Base-by-base conservation (phyloP, 2,329 filamentous ascomycete species). In the Trichophyton schoenleinii region DNA sequence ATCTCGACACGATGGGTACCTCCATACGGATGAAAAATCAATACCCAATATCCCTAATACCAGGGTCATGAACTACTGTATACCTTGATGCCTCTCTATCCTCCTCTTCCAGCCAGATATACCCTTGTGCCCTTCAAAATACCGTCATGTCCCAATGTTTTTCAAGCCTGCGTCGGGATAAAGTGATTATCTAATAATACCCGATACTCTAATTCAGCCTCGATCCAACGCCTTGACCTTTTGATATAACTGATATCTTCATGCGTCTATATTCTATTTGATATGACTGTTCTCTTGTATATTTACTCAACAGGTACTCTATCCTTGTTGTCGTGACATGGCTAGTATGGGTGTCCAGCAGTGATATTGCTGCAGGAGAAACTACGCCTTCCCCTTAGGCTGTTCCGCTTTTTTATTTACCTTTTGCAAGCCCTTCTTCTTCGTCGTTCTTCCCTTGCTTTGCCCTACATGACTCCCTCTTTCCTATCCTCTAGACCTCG, bases 151-250 rank as follows among this genome's bases (percentile, higher is more conserved):
- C 34, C 9, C 34, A 13, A 22, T 48, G 20, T 11, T 28, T 11
- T 25, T 15, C 25, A 2, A 15, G 11, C 3, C 3, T 48, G n/a
- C 44, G 46, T 52, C 3, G 22, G 15, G 46, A 52, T 52, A 52
- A 25, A 52, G 46, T 52, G 46, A 52, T 52, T 52, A 52, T 52
- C 46, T 52, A 52, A 52, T 52, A 52, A 52, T 25, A 31, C 20
- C 46, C 46, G 46, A 25, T 28, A 52, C 46, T 28, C 46, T 52
- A 52, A 25, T 52, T 52, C 20, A 52, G 46, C 46, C 20, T 52
- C 20, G 11, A 28, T 52, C 34, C 5, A 13, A 7, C 25, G 11
- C 11, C 11, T 52, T 52, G 46, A 52, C 46, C 9, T 48, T 48
- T 48, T 48, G 44, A 11, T 48, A 11, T 22, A 48, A 7, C 3